Evolutionary conservation across 129 eudicot genomes (phyloP).

Genomic region (Flaveria bidentis): DNA sequence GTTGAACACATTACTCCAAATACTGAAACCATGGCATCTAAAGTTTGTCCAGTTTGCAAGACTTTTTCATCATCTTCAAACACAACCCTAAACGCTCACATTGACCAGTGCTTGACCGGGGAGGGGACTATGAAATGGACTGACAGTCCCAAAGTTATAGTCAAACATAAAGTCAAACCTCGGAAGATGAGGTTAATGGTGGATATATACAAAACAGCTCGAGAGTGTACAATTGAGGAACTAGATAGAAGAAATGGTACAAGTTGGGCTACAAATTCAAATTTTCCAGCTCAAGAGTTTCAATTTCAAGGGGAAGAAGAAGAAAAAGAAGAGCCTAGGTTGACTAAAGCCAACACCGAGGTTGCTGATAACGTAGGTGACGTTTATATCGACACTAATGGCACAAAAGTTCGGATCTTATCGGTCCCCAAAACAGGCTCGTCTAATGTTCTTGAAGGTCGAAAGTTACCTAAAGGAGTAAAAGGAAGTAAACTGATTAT

Average conservation of each 20-base stretch:
- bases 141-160: constrained; percentile 41
- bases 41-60: constrained; percentile 91
- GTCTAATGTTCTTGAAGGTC: constrained; percentile 22
- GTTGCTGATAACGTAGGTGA: constrained; percentile 61
- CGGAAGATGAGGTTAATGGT: constrained; percentile 63
- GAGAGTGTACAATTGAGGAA: constrained; percentile 74
- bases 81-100: constrained; percentile 95
- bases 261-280: constrained; percentile 65
- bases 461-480: constrained; percentile 41
- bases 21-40: constrained; percentile 70
- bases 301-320: constrained; percentile 41
- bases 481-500: constrained; percentile 43
- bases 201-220: constrained; percentile 73
- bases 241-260: constrained; percentile 89
- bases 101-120: constrained; percentile 86
- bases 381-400: constrained; percentile 77
- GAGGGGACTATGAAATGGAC: constrained; percentile 56
- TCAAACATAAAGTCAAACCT: constrained; percentile 74
- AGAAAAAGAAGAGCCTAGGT: constrained; percentile 22
- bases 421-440: constrained; percentile 40
- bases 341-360: constrained; percentile 26
- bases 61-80: constrained; percentile 81
- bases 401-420: constrained; percentile 79
- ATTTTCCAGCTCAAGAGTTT: constrained; percentile 42
- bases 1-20: constrained; percentile 39